phyloP scores from a whole-genome alignment of 2,329 filamentous ascomycete species.

The Cryphonectria naterciae region DNA sequence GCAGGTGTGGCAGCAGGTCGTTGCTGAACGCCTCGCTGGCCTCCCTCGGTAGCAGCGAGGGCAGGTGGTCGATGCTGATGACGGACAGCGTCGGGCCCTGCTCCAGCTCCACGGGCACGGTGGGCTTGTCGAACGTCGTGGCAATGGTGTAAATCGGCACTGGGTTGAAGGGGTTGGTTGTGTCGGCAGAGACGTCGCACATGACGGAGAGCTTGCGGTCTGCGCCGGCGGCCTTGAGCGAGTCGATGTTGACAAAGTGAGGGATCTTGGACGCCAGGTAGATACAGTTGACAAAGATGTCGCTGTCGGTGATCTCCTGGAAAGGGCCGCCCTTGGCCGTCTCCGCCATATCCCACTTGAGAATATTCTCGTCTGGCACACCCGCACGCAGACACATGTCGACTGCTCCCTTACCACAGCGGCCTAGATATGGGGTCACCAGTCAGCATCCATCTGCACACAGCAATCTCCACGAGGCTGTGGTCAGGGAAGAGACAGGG shows the following conservation, averaged over 20 bases:
- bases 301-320: slow-evolving; percentile 73
- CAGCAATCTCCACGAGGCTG: not conserved
- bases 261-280: slow-evolving; percentile 81
- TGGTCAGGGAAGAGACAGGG: not conserved
- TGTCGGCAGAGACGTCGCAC: slow-evolving; percentile 79
- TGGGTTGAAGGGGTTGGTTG: slow-evolving; percentile 70
- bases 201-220: slow-evolving; percentile 77
- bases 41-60: slow-evolving; percentile 82
- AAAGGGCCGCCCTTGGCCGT: slow-evolving; percentile 78
- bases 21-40: slow-evolving; percentile 81
- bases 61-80: slow-evolving; percentile 87
- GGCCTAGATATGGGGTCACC: slow-evolving; percentile 52
- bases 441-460: not conserved
- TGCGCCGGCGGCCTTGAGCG: slow-evolving; percentile 59
- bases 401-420: slow-evolving; percentile 84
- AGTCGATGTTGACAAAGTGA: slow-evolving; percentile 76
- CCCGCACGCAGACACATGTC: slow-evolving; percentile 78
- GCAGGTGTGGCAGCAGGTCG: slow-evolving; percentile 75
- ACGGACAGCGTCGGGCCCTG: slow-evolving; percentile 68
- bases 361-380: slow-evolving; percentile 68
- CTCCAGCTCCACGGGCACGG: slow-evolving; percentile 69
- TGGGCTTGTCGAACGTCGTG: slow-evolving; percentile 89
- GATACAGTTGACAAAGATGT: slow-evolving; percentile 87
- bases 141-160: slow-evolving; percentile 83
- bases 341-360: slow-evolving; percentile 76